Evolutionary conservation across 495 filamentous ascomycete species (phyloP).

Genomic region (Penicillium fimorum): DNA sequence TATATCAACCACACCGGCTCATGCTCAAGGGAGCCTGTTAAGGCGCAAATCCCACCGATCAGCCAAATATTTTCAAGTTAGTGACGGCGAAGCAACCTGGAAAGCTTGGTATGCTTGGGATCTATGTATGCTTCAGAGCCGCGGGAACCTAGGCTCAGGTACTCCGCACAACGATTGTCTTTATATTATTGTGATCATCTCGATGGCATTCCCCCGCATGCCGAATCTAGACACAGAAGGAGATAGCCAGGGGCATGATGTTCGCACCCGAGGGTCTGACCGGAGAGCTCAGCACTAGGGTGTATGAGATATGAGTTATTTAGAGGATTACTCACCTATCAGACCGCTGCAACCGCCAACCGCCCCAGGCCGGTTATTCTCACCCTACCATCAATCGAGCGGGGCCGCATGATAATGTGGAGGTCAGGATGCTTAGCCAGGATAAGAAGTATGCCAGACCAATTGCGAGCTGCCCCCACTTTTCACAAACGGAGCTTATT

Average conservation of each 20-base stretch:
- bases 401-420: background rate
- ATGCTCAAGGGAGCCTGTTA: background rate
- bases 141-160: background rate
- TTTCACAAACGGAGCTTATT: background rate
- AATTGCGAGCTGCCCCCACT: background rate
- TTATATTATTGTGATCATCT: background rate
- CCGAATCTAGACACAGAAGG: background rate
- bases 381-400: background rate
- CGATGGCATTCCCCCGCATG: background rate
- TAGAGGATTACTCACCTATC: background rate
- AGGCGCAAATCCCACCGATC: background rate
- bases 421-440: slow-evolving; percentile 6
- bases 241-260: background rate
- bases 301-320: background rate
- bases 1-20: background rate
- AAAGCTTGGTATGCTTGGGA: slow-evolving; percentile 1
- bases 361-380: background rate
- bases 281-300: background rate
- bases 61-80: background rate
- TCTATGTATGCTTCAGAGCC: background rate
- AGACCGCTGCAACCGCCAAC: background rate
- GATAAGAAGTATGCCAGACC: background rate
- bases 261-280: background rate
- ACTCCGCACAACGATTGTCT: background rate
- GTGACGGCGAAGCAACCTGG: background rate